Percentiles rank a stretch among this genome's conserved stretches.
phyloP scores from a whole-genome alignment of 2,329 filamentous ascomycete genomes.

The Apiospora kogelbergensis region DNA sequence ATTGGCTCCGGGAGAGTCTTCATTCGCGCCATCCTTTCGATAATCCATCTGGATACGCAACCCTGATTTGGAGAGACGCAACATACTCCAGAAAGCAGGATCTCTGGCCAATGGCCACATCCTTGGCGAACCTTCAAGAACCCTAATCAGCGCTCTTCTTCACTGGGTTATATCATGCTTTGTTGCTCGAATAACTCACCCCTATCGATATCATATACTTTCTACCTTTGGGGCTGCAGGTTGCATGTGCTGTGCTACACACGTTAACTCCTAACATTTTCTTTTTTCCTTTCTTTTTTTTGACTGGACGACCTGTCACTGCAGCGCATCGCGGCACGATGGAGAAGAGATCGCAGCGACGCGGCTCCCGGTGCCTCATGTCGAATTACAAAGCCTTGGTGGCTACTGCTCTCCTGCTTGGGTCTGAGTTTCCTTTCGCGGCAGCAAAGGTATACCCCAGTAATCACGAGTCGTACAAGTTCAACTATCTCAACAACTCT shows the following conservation, averaged over 20 bases:
- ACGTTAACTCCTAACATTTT: background rate
- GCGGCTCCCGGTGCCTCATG: background rate
- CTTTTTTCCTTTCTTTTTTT: background rate
- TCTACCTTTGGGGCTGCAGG: background rate
- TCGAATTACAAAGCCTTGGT: background rate
- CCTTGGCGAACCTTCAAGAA: slow-evolving; percentile 6
- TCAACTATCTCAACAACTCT: slow-evolving; percentile 28
- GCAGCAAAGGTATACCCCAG: slow-evolving; percentile 28
- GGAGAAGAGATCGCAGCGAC: background rate
- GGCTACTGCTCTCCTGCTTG: slow-evolving; percentile 16
- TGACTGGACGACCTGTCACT: background rate
- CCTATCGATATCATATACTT: background rate
- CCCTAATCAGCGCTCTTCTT: background rate
- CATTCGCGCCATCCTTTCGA: background rate
- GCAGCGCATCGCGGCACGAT: background rate
- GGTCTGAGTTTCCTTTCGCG: slow-evolving; percentile 16
- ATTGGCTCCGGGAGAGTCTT: background rate
- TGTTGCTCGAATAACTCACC: background rate
- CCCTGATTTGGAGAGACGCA: background rate
- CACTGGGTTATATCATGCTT: background rate
- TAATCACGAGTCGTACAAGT: slow-evolving; percentile 29
- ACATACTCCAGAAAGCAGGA: background rate
- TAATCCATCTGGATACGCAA: background rate
- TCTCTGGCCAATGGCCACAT: background rate
- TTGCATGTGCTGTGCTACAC: background rate